phyloP scores from a whole-genome alignment of 2,329 filamentous ascomycete species.

The Colletotrichum cereale region DNA sequence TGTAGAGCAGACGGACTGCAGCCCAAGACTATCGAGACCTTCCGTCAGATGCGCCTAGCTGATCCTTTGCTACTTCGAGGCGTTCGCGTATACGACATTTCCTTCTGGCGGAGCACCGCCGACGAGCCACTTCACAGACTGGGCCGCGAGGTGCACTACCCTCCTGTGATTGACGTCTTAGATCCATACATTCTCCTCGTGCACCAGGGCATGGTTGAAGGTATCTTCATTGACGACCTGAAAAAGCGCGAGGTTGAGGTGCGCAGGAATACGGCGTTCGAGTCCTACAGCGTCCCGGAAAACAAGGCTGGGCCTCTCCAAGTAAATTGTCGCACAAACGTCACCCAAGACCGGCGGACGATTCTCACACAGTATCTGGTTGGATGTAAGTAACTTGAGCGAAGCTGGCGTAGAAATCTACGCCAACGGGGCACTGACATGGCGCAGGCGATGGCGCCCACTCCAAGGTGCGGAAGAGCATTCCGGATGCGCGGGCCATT shows the following conservation, averaged over 20 bases:
- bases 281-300: slow-evolving; percentile 64
- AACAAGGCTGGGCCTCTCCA: slow-evolving; percentile 59
- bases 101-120: slow-evolving; percentile 74
- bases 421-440: slow-evolving; percentile 12
- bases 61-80: slow-evolving; percentile 75
- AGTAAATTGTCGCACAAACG: slow-evolving; percentile 64
- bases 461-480: slow-evolving; percentile 76
- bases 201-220: slow-evolving; percentile 83
- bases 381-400: slow-evolving; percentile 63
- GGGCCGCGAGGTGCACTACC: slow-evolving; percentile 77
- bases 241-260: slow-evolving; percentile 73
- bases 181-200: slow-evolving; percentile 70
- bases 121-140: slow-evolving; percentile 68
- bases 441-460: slow-evolving; percentile 74
- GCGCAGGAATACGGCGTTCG: slow-evolving; percentile 73
- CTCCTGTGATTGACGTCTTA: slow-evolving; percentile 68
- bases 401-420: neutral
- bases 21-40: slow-evolving; percentile 83
- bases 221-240: slow-evolving; percentile 77
- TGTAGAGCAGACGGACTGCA: slow-evolving; percentile 77
- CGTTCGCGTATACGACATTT: slow-evolving; percentile 79
- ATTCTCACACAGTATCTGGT: slow-evolving; percentile 74
- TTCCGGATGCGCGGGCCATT: slow-evolving; percentile 68
- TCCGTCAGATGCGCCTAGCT: slow-evolving; percentile 79
- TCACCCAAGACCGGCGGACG: slow-evolving; percentile 62